A percentile compares a stretch with the other conserved stretches of the same genome.
phyloP scores from a whole-genome alignment of 371 early-diverging fungal genomes.

The Nosema muscidifuracis region DNA sequence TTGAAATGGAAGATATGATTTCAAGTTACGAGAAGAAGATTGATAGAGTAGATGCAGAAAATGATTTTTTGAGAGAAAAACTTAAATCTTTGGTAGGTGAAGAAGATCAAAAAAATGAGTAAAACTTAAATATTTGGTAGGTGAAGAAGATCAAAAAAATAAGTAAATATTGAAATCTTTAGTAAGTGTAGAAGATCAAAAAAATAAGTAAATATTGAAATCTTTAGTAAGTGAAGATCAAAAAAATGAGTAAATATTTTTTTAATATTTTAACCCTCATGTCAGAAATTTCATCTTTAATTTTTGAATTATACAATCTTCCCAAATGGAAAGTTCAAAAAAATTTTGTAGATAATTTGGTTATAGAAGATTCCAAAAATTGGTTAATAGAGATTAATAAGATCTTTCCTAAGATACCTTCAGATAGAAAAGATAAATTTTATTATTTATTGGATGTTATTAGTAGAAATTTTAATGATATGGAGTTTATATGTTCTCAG shows the following conservation, averaged over 20 bases:
- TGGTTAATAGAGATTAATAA: not conserved
- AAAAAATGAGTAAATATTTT: not conserved
- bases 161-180: too few species aligned
- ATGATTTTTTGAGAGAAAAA: not conserved
- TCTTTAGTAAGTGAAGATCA: too few species aligned
- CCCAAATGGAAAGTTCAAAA: not conserved
- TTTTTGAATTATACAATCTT: not conserved
- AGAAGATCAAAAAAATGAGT: too few species aligned
- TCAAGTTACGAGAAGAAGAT: not conserved
- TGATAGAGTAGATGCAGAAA: not conserved
- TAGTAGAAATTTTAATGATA: not conserved
- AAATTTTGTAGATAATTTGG: not conserved
- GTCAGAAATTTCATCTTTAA: not conserved
- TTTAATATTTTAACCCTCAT: not conserved
- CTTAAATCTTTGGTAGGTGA: too few species aligned
- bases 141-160: too few species aligned
- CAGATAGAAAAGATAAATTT: conserved; percentile 10
- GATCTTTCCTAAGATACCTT: not conserved
- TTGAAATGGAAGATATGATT: not conserved
- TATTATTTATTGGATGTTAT: not conserved
- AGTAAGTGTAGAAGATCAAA: too few species aligned
- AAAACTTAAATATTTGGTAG: too few species aligned
- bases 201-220: too few species aligned
- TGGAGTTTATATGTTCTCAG: not conserved
- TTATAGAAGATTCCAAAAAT: not conserved